These are phyloP conservation scores for Botrytis deweyae DNA, from an alignment of 2,329 filamentous ascomycete species.

Conservation along the genomic window DNA sequence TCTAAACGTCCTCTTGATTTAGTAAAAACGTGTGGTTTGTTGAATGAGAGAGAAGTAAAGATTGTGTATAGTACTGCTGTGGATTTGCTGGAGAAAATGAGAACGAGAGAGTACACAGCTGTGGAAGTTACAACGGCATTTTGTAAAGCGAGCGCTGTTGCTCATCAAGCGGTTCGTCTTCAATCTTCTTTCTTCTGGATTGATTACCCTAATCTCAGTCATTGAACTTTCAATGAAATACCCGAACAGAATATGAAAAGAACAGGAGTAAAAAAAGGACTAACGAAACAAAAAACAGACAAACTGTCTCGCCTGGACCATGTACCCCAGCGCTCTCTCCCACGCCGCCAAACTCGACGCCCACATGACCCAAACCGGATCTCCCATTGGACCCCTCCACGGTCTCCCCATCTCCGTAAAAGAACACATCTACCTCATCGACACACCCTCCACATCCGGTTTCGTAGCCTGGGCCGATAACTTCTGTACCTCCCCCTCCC, in stretches of 20 bases:
- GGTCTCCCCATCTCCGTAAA: slow-evolving; percentile 59
- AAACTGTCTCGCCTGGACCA: slow-evolving; percentile 47
- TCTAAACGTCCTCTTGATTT: background rate
- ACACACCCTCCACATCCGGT: slow-evolving; percentile 36
- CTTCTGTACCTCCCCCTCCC: slow-evolving; percentile 42
- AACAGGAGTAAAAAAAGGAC: slow-evolving; percentile 27
- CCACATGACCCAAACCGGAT: slow-evolving; percentile 41
- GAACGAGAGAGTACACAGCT: slow-evolving; percentile 45
- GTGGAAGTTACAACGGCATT: slow-evolving; percentile 49
- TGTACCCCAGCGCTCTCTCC: slow-evolving; percentile 48
- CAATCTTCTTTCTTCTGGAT: too few relatives aligned
- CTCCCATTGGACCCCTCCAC: slow-evolving; percentile 58
- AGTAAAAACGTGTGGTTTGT: background rate
- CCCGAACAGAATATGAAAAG: background rate
- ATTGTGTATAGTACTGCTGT: slow-evolving; percentile 35
- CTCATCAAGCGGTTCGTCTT: slow-evolving; percentile 51
- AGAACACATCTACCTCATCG: slow-evolving; percentile 51
- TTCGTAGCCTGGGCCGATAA: slow-evolving; percentile 47
- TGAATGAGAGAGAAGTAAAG: slow-evolving; percentile 1
- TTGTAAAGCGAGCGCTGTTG: slow-evolving; percentile 54
- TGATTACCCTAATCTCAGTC: background rate
- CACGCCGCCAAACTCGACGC: slow-evolving; percentile 48
- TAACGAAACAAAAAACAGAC: slow-evolving; percentile 29
- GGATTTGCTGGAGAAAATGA: slow-evolving; percentile 39
- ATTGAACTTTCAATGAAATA: background rate